phyloP scores from a whole-genome alignment of 768 basidiomycete genomes.

The Mycena polygramma region DNA sequence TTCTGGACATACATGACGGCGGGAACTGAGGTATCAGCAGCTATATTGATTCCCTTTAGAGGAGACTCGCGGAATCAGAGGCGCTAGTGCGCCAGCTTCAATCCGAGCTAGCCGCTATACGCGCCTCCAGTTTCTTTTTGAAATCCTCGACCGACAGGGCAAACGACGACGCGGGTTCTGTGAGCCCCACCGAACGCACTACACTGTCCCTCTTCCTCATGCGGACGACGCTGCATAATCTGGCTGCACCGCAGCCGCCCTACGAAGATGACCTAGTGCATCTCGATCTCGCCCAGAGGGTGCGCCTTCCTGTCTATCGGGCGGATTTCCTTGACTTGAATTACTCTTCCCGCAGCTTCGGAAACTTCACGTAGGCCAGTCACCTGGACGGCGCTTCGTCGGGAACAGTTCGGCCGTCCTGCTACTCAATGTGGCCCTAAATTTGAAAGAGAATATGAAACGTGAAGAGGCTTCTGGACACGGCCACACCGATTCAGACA shows the following conservation, averaged over 20 bases:
- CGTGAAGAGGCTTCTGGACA: neutral
- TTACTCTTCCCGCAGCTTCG: neutral
- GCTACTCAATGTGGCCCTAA: constrained; percentile 10
- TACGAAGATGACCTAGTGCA: constrained; percentile 30
- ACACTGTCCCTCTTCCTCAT: constrained; percentile 21
- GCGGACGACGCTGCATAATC: constrained; percentile 11
- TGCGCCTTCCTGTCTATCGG: neutral
- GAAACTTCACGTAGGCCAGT: neutral
- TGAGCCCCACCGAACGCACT: neutral
- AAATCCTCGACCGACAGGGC: no score
- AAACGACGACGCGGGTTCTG: no score
- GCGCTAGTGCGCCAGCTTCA: constrained; percentile 9
- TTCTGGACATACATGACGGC: no score
- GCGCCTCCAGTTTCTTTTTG: no score
- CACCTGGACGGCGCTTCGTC: neutral
- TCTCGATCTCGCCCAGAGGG: constrained; percentile 21
- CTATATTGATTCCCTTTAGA: constrained; percentile 26
- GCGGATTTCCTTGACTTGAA: neutral
- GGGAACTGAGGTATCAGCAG: no score
- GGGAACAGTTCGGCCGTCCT: constrained; percentile 5
- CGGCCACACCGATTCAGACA: no score
- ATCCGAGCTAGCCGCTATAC: constrained; percentile 17
- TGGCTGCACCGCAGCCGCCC: constrained; percentile 20
- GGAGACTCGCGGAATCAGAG: constrained; percentile 20
- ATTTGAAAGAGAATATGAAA: neutral